phyloP scores from a whole-genome alignment of 768 basidiomycete genomes.

The Boletus rufocinnamomeus region DNA sequence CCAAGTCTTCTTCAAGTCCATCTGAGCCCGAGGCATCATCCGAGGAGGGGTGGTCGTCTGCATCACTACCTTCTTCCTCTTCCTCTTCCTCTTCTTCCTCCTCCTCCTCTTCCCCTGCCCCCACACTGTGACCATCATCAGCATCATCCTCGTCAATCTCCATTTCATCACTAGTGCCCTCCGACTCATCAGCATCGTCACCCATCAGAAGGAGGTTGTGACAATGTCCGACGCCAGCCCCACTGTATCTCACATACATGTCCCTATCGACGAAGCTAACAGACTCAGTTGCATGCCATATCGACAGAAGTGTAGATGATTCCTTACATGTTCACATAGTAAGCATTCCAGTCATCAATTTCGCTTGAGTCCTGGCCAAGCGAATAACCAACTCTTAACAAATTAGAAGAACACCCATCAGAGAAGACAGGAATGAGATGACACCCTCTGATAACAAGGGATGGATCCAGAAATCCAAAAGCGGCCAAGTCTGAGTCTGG shows the following conservation, averaged over 20 bases:
- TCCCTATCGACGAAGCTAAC: too few relatives aligned
- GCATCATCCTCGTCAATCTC: background rate
- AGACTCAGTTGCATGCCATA: too few relatives aligned
- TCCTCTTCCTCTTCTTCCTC: too few relatives aligned
- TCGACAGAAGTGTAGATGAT: background rate
- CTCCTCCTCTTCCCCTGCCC: too few relatives aligned
- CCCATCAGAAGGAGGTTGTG: background rate
- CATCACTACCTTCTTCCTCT: too few relatives aligned
- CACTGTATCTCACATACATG: too few relatives aligned
- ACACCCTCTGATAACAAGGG: background rate
- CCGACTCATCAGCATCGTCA: background rate
- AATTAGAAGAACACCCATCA: background rate
- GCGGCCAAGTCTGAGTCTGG: background rate
- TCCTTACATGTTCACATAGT: background rate
- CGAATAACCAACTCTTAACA: background rate
- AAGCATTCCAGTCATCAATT: background rate
- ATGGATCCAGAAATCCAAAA: background rate
- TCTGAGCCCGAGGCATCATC: too few relatives aligned
- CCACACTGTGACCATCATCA: too few relatives aligned
- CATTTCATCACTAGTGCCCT: background rate
- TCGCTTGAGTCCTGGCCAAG: background rate
- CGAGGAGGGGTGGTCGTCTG: too few relatives aligned
- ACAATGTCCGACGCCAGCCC: too few relatives aligned
- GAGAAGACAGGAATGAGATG: background rate
- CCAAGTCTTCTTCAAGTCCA: too few relatives aligned